Evolutionary conservation across 345 rosid genomes (phyloP), one percentile per base, ranked within the genome.

Genomic region (Ceriops zippeliana): DNA sequence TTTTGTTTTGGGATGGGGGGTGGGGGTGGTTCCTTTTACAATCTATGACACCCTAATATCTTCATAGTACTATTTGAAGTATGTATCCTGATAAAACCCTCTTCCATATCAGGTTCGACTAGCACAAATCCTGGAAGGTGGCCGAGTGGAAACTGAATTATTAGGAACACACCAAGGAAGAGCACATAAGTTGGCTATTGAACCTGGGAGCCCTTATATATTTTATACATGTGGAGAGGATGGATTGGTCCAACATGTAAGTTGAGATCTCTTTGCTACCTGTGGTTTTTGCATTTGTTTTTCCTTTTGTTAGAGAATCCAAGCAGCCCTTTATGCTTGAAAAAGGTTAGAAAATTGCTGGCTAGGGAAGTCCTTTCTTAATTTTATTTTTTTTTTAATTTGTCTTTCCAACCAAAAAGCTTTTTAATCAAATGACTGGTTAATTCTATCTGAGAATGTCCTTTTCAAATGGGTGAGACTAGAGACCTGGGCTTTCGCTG

Each of bases 191-290:
- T 78, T 95, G 76, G 93, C 92, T 66, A 72, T 90, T 75, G 97
- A 89, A 75, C 97, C 97, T 53, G 96, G 99, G 46, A 95, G 91
- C 74, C 86, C 99, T 47, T 79, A 86, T 76, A 71, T 84, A 63
- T 85, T 95, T 47, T 95, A 90, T 78, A 83, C 93, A 8, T 91
- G 97, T 61, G 97, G 89, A 58, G 96, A 90, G 86, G 99, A 95
- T 84, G 99, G 96, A 64, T 58, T 87, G 74, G 97, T 95, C 70
- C 90, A 91, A 66, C 97, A 82, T 63, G 97, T 95, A 70, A 88
- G 97, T 86, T 28, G 4, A 72, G 53, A 56, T 57, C 73, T 15
- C 37, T 21, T 70, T 62, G 7, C 61, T 46, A 10, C 42, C 28
- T 71, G 31, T 53, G 30, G 38, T 38, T 21, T 42, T 15, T 52